These are phyloP conservation scores for Solanum sparsipilum DNA, from an alignment of 257 asterid genomes.

Conservation along the genomic window DNA sequence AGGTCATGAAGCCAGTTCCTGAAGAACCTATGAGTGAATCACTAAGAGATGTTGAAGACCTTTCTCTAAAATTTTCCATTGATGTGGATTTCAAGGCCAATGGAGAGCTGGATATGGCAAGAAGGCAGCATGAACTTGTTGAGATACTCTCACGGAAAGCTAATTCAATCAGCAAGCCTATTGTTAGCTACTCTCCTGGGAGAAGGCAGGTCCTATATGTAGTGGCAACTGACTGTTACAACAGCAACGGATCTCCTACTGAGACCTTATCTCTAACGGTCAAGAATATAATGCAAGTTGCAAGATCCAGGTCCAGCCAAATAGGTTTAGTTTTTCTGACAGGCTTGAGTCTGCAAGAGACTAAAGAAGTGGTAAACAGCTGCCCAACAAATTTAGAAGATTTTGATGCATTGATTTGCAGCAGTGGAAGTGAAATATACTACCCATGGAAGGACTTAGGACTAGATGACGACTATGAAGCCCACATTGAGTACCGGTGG, in stretches of 20 bases:
- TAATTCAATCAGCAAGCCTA: constrained; percentile 15
- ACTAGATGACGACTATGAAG: constrained; percentile 44
- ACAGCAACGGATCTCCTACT: constrained; percentile 24
- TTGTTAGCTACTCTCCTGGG: constrained; percentile 37
- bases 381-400: constrained; percentile 27
- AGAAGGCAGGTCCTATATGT: constrained; percentile 47
- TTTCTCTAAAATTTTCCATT: constrained; percentile 42
- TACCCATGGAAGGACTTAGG: constrained; percentile 53
- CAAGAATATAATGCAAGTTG: constrained; percentile 42
- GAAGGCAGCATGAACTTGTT: constrained; percentile 36
- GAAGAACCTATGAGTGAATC: constrained; percentile 67
- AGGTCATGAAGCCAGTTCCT: constrained; percentile 26
- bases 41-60: constrained; percentile 44
- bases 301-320: constrained; percentile 32
- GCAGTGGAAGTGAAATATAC: constrained; percentile 58
- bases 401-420: constrained; percentile 51
- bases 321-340: constrained; percentile 46
- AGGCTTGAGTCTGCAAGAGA: constrained; percentile 41
- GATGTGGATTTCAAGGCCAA: constrained; percentile 40
- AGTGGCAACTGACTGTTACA: constrained; percentile 47
- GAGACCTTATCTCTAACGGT: constrained; percentile 30
- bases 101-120: constrained; percentile 32
- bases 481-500: constrained; percentile 58
- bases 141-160: constrained; percentile 36
- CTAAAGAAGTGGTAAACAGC: constrained; percentile 27